Evolutionary conservation across 306 rosid genomes (phyloP), one percentile per base, ranked within the genome.

Genomic region (Rosa lucieae): DNA sequence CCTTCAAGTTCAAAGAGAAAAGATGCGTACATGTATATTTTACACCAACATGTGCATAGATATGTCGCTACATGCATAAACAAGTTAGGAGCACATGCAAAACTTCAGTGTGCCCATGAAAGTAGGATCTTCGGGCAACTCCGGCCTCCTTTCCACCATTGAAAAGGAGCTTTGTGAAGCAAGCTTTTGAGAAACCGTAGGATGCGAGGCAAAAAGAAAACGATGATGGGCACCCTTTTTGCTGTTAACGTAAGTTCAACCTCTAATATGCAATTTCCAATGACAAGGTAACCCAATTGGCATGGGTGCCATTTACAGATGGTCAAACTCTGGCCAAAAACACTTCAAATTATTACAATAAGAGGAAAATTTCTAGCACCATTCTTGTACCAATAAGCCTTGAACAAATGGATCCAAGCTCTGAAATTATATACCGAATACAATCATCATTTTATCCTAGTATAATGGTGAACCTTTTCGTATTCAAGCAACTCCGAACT

Each of bases 71-170:
- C 66, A 49, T 5, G 26, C 68, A 62, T 35, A 66, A 66, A 32
- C 70, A 35, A 66, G 46, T 37, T 6, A 66, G 46, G 18, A 37
- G 70, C 44, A 65, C 78, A 74, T 40, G 68, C 78, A 58, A 5
- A 17, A 26, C 55, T 8, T 10, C 15, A 35, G 20, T 29, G 3
- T 32, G 40, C 21, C 81, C 81, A 26, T 58, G 58, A 26, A 61
- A 67, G 58, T 37, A 40, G 81, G 69, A 55, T 42, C 32, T 5
- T 10, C 15, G 46, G 44, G 69, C 20, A 63, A 32, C 68, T 63
- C 39, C 9, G 2, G 8, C 47, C 20, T 63, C 39, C 68, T 63
- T 26, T 26, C 17, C 39, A 29, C 67, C 18, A 26, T 61, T 23
- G 17, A 10, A 11, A 26, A 26, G 69, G 10, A 5, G 5, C 26